Evolutionary conservation across 805 yeast species (phyloP), one percentile per base, ranked within the genome.

Genomic region (Candida vaughaniae): DNA sequence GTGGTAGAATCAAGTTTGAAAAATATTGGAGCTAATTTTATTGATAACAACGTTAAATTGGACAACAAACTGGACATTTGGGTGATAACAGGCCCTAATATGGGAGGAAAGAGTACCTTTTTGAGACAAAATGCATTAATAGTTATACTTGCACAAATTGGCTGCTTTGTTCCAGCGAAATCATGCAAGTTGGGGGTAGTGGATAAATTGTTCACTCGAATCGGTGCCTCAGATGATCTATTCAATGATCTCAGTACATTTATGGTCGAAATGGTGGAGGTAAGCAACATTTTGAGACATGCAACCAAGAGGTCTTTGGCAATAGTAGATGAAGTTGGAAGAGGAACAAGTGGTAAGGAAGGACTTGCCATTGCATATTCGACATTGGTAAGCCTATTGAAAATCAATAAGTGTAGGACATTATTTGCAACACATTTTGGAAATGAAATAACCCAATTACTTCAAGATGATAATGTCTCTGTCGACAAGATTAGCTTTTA

Each of bases 381-480:
- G 0, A 73, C 90, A 0, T 58, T 89, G 32, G 57, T 74, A 26
- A 75, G 80, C 51, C 59, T 89, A 37, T 47, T 77, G 10, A 56
- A 62, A 15, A 55, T 56, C 3, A 85, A 81, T 46, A 67, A 74
- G 47, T 82, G 93, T 49, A 70, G 91, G 17, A 71, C 90, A 0
- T 62, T 89, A n/a, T 89, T 89, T 68, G 96, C 96, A 1, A 89
- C 96, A 0, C 96, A 89, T 66, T 89, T 80, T 60, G 74, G 72
- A 1, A 50, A 42, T 16, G 74, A 68, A 35, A 45, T 68, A 11
- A 53, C 70, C n/a, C 43, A 53, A 0, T 51, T 82, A 14, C 46
- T 68, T 16, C 43, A 39, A 0, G 55, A 59, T 29, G 56, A 55
- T n/a, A 50, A 55, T 0, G 44, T 65, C 36, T 54, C 45, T 49